Evolutionary conservation across 768 basidiomycete species (phyloP).

Genomic region (Lactarius hatsudake): DNA sequence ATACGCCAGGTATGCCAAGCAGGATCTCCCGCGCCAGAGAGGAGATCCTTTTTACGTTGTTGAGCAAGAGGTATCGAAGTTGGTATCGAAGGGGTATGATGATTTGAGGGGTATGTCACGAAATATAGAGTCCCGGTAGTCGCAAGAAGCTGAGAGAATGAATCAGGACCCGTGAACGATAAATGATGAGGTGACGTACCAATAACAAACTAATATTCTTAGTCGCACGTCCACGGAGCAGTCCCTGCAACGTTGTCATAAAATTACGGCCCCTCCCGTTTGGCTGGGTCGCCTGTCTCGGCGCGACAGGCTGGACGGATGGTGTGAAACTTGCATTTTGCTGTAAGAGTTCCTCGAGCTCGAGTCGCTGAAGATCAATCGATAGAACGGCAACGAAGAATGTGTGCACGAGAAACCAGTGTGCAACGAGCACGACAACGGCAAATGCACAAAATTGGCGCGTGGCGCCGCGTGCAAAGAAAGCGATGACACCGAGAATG

Average conservation of each 20-base stretch:
- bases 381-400: slow-evolving; percentile 94
- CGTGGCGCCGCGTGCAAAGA: slow-evolving; percentile 75
- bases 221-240: slow-evolving; percentile 63
- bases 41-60: slow-evolving; percentile 22
- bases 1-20: slow-evolving; percentile 74
- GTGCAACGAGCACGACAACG: slow-evolving; percentile 89
- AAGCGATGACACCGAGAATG: slow-evolving; percentile 72
- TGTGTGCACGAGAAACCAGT: slow-evolving; percentile 96
- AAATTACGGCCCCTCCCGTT: slow-evolving; percentile 46
- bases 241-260: slow-evolving; percentile 40
- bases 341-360: slow-evolving; percentile 84
- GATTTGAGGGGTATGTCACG: slow-evolving; percentile 53
- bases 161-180: slow-evolving; percentile 3
- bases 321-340: slow-evolving; percentile 63
- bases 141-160: slow-evolving; percentile 61
- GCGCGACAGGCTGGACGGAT: slow-evolving; percentile 33
- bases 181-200: slow-evolving; percentile 40
- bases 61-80: slow-evolving; percentile 20
- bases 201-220: slow-evolving; percentile 81
- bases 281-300: slow-evolving; percentile 28
- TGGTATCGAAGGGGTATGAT: slow-evolving; percentile 24
- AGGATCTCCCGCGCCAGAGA: slow-evolving; percentile 36
- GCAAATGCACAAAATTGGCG: slow-evolving; percentile 93
- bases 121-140: slow-evolving; percentile 74
- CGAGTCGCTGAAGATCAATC: slow-evolving; percentile 92